These are phyloP conservation scores for Puya raimondii DNA, from an alignment of 176 grass and related monocot species.

Conservation along the genomic window DNA sequence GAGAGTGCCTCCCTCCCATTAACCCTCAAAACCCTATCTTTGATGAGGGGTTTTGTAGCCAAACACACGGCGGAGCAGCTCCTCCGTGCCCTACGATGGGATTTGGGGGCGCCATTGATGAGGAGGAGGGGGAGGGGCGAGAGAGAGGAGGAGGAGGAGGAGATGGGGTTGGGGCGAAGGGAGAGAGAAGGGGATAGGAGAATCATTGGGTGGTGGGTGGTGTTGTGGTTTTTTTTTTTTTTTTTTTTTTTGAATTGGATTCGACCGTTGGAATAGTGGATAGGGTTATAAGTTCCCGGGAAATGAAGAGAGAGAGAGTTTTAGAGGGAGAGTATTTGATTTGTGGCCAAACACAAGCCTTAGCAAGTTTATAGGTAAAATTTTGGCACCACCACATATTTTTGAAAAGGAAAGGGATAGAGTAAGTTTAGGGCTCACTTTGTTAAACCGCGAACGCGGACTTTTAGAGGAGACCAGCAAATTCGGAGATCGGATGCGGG, in stretches of 20 bases:
- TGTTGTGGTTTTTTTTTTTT: not conserved
- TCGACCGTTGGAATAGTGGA: not conserved
- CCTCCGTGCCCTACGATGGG: not conserved
- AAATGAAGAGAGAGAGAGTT: constrained; percentile 1
- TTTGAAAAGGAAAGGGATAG: no score
- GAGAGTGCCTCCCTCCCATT: constrained; percentile 9
- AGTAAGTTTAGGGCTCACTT: no score
- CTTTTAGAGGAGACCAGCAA: no score
- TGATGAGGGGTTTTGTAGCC: constrained; percentile 2
- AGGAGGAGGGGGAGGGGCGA: not conserved
- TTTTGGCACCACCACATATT: no score
- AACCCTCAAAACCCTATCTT: constrained; percentile 16
- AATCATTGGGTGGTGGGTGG: not conserved
- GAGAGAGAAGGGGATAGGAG: not conserved
- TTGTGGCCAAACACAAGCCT: not conserved
- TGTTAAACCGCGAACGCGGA: no score
- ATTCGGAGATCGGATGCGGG: no score
- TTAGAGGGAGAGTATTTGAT: not conserved
- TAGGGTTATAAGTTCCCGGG: not conserved
- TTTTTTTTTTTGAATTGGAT: not conserved
- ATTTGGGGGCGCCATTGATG: not conserved
- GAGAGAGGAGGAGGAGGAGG: constrained; percentile 2
- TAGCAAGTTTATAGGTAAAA: not conserved
- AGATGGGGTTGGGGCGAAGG: not conserved
- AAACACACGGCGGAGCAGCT: not conserved